These are phyloP conservation scores for Zygosaccharomyces lentus DNA, from an alignment of 805 yeast species.

Conservation along the genomic window DNA sequence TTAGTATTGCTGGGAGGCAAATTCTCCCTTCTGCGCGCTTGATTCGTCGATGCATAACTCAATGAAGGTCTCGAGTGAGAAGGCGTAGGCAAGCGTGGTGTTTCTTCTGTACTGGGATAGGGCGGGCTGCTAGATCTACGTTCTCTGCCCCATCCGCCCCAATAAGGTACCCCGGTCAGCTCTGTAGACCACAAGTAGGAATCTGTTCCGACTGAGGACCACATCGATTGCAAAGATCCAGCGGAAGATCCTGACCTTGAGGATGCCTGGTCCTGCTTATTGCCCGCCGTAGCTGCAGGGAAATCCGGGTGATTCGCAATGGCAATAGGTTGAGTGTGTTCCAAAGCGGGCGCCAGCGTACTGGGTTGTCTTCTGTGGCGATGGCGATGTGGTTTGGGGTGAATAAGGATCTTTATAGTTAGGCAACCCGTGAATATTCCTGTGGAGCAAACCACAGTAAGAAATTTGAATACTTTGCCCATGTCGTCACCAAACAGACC, in stretches of 20 bases:
- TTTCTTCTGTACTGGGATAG: background rate
- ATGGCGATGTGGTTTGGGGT: slow-evolving; percentile 2
- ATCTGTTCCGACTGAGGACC: slow-evolving; percentile 17
- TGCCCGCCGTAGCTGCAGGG: background rate
- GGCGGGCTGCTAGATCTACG: slow-evolving; percentile 3
- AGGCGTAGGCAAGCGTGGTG: background rate
- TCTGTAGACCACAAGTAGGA: slow-evolving; percentile 26
- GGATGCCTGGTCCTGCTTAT: slow-evolving; percentile 5
- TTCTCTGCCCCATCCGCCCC: slow-evolving; percentile 30
- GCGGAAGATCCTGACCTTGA: slow-evolving; percentile 10
- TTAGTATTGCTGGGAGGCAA: slow-evolving; percentile 3
- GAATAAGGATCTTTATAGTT: slow-evolving; percentile 22
- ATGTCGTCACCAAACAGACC: slow-evolving; percentile 49
- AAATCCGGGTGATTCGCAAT: slow-evolving; percentile 10
- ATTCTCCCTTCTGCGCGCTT: slow-evolving; percentile 9
- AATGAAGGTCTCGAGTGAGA: slow-evolving; percentile 5
- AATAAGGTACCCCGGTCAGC: slow-evolving; percentile 25
- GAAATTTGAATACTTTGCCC: slow-evolving; percentile 50
- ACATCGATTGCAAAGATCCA: slow-evolving; percentile 13
- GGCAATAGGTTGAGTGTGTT: slow-evolving; percentile 16
- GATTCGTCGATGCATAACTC: slow-evolving; percentile 9
- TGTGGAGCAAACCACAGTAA: slow-evolving; percentile 46
- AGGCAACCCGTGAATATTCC: slow-evolving; percentile 35
- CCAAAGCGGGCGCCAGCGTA: background rate
- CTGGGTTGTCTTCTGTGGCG: slow-evolving; percentile 4